Evolutionary conservation across 2,329 filamentous ascomycete species (phyloP).

Genomic region (Diplodia mutila): DNA sequence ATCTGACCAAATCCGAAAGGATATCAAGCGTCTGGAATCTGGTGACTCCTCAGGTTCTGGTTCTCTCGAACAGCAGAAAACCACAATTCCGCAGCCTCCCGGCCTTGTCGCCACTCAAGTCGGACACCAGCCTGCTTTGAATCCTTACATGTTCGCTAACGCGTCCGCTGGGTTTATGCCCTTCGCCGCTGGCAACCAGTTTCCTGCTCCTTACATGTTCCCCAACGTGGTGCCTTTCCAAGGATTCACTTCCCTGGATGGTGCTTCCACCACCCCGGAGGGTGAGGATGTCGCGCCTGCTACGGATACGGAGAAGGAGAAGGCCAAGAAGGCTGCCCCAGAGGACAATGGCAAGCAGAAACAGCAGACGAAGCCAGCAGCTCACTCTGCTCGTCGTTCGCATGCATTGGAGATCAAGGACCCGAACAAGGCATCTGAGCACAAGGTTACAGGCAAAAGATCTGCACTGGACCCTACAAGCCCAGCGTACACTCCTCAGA

Average conservation of each 20-base stretch:
- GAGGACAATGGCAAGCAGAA: conserved; percentile 13
- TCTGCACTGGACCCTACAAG: conserved; percentile 45
- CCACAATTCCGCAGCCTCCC: neutral
- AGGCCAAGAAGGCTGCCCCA: neutral
- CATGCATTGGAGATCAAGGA: conserved; percentile 47
- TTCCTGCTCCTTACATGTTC: conserved; percentile 9
- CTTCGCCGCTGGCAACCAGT: neutral
- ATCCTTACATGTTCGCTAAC: conserved; percentile 10
- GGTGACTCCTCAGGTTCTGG: neutral
- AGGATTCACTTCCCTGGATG: conserved; percentile 29
- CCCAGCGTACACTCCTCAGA: conserved; percentile 44
- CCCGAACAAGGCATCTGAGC: conserved; percentile 36
- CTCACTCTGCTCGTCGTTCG: conserved; percentile 38
- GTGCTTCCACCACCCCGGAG: conserved; percentile 33
- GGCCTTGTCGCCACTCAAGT: neutral
- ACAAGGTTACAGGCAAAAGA: neutral
- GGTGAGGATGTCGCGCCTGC: conserved; percentile 19
- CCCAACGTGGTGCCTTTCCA: neutral
- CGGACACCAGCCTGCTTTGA: neutral
- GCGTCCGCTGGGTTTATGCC: neutral
- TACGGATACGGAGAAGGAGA: conserved; percentile 26
- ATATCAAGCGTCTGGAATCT: conserved; percentile 35
- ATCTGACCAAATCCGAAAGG: conserved; percentile 41
- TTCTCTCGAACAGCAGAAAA: conserved; percentile 7
- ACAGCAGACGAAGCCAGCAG: neutral